phyloP scores from a whole-genome alignment of 1,284 basidiomycete genomes.

The Vanrija pseudolonga region DNA sequence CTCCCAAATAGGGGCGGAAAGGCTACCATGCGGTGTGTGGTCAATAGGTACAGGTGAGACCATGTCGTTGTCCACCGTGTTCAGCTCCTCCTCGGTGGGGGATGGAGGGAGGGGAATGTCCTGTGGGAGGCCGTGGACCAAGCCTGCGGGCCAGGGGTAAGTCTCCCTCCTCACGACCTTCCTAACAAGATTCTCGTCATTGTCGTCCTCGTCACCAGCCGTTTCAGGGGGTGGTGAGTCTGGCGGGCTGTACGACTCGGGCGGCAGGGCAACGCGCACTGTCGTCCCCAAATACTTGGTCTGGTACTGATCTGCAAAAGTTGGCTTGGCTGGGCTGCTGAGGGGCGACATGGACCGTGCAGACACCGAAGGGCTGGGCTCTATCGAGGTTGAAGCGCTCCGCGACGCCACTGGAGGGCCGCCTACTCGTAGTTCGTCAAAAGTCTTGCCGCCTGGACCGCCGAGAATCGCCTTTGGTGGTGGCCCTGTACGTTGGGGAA shows the following conservation, averaged over 20 bases:
- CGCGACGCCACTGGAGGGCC: slow-evolving; percentile 1
- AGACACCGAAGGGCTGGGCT: background rate
- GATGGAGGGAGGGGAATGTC: slow-evolving; percentile 12
- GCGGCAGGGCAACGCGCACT: slow-evolving; percentile 23
- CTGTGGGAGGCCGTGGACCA: slow-evolving; percentile 1
- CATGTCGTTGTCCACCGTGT: slow-evolving; percentile 1
- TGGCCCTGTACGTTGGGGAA: slow-evolving; percentile 19
- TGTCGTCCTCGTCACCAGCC: background rate
- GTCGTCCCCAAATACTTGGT: slow-evolving; percentile 19
- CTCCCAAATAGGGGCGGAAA: too few species aligned
- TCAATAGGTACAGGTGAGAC: too few species aligned
- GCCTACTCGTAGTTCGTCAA: slow-evolving; percentile 30
- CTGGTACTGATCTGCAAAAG: slow-evolving; percentile 2
- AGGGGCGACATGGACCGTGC: background rate
- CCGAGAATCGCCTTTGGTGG: slow-evolving; percentile 42
- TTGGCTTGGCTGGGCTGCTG: background rate
- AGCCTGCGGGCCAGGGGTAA: slow-evolving; percentile 12
- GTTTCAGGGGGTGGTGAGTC: slow-evolving; percentile 16
- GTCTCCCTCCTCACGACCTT: slow-evolving; percentile 1
- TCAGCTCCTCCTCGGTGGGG: slow-evolving; percentile 5
- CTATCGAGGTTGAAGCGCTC: background rate
- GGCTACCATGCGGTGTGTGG: too few species aligned
- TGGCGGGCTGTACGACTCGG: slow-evolving; percentile 20
- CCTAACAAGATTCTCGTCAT: background rate
- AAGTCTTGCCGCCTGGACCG: slow-evolving; percentile 39